phyloP scores from a whole-genome alignment of 2,329 filamentous ascomycete species.

The Pyrenophora graminea region DNA sequence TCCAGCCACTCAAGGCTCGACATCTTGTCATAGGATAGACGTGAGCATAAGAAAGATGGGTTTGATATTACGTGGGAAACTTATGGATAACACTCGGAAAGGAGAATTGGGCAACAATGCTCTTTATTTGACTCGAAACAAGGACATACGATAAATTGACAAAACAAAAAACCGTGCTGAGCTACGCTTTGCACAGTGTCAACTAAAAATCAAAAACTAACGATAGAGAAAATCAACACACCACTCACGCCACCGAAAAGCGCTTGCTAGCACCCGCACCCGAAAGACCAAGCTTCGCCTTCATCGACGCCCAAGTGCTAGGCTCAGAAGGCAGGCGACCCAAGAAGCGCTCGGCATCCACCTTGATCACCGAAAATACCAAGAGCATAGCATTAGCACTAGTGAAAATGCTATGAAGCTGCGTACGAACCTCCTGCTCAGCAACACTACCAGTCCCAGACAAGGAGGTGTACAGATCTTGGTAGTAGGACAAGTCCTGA shows the following conservation, averaged over 20 bases:
- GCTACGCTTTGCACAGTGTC: too few species aligned
- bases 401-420: constrained; percentile 12
- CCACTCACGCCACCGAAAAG: background rate
- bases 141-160: too few species aligned
- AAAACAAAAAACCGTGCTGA: too few species aligned
- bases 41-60: too few species aligned
- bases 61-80: too few species aligned
- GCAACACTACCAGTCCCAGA: constrained; percentile 4
- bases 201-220: background rate
- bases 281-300: constrained; percentile 2
- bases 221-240: background rate
- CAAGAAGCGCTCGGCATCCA: constrained; percentile 10
- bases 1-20: too few species aligned
- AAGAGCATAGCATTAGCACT: constrained; percentile 12
- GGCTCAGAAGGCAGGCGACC: constrained; percentile 10
- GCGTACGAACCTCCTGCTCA: constrained; percentile 9
- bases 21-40: too few species aligned
- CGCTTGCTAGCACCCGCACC: background rate
- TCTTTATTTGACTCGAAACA: too few species aligned
- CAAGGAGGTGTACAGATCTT: constrained; percentile 6
- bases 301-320: constrained; percentile 7
- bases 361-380: constrained; percentile 9
- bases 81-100: too few species aligned
- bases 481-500: constrained; percentile 14
- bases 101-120: too few species aligned